Conservation (phyloP, 148 eudicot genomes). For the Oxyria digyna region DNA sequence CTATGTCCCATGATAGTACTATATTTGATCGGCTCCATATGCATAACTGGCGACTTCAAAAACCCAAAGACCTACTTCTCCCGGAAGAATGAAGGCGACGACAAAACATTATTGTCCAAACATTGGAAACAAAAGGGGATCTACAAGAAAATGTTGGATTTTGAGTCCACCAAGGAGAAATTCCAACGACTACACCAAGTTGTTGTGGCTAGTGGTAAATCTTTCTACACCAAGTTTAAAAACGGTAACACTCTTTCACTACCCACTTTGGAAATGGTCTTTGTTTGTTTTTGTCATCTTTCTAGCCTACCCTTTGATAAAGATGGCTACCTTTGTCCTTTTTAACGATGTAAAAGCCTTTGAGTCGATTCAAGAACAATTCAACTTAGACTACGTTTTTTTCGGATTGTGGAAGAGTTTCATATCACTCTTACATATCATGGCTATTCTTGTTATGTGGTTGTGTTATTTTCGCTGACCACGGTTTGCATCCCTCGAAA, state of each 20-base stretch:
- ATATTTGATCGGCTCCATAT: background rate
- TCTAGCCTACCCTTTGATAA: background rate
- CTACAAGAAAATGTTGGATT: background rate
- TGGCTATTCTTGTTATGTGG: conserved; percentile 8
- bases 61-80: background rate
- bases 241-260: background rate
- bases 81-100: background rate
- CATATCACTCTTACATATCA: background rate
- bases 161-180: background rate
- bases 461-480: conserved; percentile 7
- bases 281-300: background rate
- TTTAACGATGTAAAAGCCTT: background rate
- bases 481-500: background rate
- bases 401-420: background rate
- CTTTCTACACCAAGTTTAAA: background rate
- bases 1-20: background rate
- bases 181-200: background rate
- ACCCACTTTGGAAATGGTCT: background rate
- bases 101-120: too few relatives aligned
- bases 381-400: background rate
- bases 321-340: background rate
- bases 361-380: background rate
- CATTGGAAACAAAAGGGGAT: too few relatives aligned
- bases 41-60: background rate
- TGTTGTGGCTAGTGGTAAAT: background rate